Conservation (phyloP, 495 filamentous ascomycete species). For the Penicillium maclennaniae region DNA sequence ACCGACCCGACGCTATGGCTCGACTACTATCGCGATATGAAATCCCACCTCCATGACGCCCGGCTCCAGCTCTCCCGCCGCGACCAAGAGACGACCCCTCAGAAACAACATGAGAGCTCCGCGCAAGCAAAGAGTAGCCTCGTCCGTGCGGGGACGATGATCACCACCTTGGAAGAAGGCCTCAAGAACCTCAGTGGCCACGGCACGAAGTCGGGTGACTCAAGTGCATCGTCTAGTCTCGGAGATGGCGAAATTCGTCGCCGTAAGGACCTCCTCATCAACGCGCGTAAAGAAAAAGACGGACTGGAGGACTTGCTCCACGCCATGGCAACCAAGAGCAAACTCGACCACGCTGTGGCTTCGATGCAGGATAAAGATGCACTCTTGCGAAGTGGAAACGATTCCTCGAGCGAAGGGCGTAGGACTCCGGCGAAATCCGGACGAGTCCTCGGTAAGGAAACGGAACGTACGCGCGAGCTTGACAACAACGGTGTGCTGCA, state of each 20-base stretch:
- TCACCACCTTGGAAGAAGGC: constrained; percentile 67
- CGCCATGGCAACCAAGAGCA: constrained; percentile 60
- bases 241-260: constrained; percentile 87
- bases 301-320: constrained; percentile 78
- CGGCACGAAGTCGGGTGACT: constrained; percentile 1
- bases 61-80: constrained; percentile 67
- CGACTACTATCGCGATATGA: constrained; percentile 80
- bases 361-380: constrained; percentile 54
- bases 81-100: constrained; percentile 66
- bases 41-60: constrained; percentile 76
- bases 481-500: constrained; percentile 88
- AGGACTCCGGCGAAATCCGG: constrained; percentile 42
- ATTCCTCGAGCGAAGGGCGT: constrained; percentile 11
- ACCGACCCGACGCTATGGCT: constrained; percentile 82
- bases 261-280: constrained; percentile 71
- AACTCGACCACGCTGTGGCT: constrained; percentile 43
- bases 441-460: constrained; percentile 83
- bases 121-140: constrained; percentile 78
- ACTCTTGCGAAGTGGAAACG: constrained; percentile 34
- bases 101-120: constrained; percentile 71
- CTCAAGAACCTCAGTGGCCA: constrained; percentile 46
- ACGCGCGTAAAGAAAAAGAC: constrained; percentile 78
- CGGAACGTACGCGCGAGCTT: constrained; percentile 78
- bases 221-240: constrained; percentile 34
- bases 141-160: constrained; percentile 66